A percentile compares a stretch with the other conserved stretches of the same genome.
These are phyloP conservation scores for Anaeromyces robustus DNA, from an alignment of 192 early-diverging fungal genomes.

Conservation along the genomic window DNA sequence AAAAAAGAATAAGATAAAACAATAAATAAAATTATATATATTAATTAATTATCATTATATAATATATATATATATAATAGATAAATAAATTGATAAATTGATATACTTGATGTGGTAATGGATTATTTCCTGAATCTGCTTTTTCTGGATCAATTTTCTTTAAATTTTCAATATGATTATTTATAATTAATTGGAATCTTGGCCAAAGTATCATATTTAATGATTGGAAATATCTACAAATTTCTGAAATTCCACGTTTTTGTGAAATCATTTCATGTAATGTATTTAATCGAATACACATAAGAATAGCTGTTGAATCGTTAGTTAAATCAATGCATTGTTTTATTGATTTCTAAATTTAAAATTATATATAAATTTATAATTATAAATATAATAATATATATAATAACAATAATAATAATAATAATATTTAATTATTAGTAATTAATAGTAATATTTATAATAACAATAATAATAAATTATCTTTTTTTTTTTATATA, in stretches of 20 bases:
- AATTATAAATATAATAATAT: too few relatives aligned
- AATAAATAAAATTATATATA: too few relatives aligned
- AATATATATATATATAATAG: too few relatives aligned
- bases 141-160: conserved; percentile 50
- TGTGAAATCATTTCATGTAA: conserved; percentile 71
- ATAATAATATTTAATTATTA: too few relatives aligned
- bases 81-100: too few relatives aligned
- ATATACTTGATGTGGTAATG: too few relatives aligned
- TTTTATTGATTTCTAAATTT: conserved; percentile 38
- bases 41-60: too few relatives aligned
- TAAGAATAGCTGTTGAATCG: conserved; percentile 78
- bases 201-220: conserved; percentile 94
- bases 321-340: conserved; percentile 55
- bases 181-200: conserved; percentile 60
- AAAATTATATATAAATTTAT: too few relatives aligned
- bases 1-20: too few relatives aligned
- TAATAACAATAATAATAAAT: too few relatives aligned
- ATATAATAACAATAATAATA: too few relatives aligned
- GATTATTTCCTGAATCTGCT: conserved; percentile 18
- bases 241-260: conserved; percentile 54
- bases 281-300: conserved; percentile 79
- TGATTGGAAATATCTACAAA: conserved; percentile 75
- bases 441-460: too few relatives aligned
- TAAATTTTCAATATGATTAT: conserved; percentile 81
- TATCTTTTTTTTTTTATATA: conserved; percentile 10